These are phyloP conservation scores for Rhododendron kiyosumense DNA, from an alignment of 148 eudicot species.

Conservation along the genomic window DNA sequence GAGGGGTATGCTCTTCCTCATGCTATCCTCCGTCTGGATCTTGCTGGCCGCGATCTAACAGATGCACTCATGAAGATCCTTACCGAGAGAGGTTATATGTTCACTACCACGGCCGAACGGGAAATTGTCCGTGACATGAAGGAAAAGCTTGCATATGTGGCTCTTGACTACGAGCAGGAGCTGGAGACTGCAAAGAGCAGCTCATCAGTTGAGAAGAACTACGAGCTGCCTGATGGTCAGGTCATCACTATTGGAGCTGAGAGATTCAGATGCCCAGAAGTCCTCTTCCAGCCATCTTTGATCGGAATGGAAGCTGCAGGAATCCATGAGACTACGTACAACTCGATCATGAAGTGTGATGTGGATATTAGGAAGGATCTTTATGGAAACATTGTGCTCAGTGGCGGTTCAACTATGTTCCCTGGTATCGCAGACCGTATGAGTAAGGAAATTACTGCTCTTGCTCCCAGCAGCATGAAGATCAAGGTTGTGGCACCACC, in stretches of 20 bases:
- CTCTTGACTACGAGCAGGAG: conserved; percentile 32
- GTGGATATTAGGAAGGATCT: conserved; percentile 39
- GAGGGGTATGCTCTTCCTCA: conserved; percentile 37
- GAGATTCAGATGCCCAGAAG: conserved; percentile 37
- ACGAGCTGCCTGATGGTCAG: conserved; percentile 37
- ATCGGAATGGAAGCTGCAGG: conserved; percentile 33
- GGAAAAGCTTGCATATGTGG: conserved; percentile 36
- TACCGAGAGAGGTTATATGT: conserved; percentile 34
- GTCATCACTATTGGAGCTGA: conserved; percentile 33
- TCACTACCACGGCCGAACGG: conserved; percentile 34
- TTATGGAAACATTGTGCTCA: conserved; percentile 30
- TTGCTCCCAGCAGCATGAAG: conserved; percentile 39
- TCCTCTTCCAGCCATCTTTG: conserved; percentile 31
- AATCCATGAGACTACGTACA: conserved; percentile 29
- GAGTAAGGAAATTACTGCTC: conserved; percentile 34
- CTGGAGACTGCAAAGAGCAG: conserved; percentile 29
- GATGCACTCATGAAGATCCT: conserved; percentile 29
- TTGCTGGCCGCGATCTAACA: conserved; percentile 29
- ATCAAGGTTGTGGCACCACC: conserved; percentile 48
- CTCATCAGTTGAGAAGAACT: conserved; percentile 36
- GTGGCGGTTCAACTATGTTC: conserved; percentile 43
- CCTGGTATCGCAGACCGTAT: conserved; percentile 39
- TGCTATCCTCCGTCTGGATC: conserved; percentile 24
- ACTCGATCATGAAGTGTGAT: conserved; percentile 39
- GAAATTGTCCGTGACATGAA: conserved; percentile 37